Conservation (phyloP, 179 eudicot species). For the Actinidia chinensis region DNA sequence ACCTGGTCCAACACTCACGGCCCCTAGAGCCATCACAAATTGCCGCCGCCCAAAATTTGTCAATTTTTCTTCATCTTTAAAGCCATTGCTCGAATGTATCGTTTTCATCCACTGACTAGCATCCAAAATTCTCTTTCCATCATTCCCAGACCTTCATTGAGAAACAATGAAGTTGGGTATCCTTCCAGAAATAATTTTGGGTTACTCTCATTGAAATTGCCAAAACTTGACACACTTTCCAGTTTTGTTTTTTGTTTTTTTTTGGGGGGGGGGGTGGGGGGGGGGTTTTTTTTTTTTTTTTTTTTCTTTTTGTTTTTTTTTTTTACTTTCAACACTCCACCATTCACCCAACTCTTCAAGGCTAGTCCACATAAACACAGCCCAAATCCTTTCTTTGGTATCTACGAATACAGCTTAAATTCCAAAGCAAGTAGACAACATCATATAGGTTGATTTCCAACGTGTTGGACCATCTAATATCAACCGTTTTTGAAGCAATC, state of each 20-base stretch:
- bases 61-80: conserved; percentile 20
- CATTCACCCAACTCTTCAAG: conserved; percentile 18
- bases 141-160: conserved; percentile 6
- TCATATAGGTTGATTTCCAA: not conserved
- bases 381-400: not conserved
- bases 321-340: no score
- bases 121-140: not conserved
- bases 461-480: not conserved
- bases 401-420: not conserved
- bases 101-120: not conserved
- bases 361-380: not conserved
- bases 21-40: not conserved
- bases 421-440: not conserved
- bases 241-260: no score
- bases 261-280: no score
- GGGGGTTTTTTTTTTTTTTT: no score
- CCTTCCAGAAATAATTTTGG: conserved; percentile 5
- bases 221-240: conserved; percentile 7
- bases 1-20: not conserved
- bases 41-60: conserved; percentile 16
- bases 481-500: not conserved
- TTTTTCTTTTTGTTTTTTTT: no score
- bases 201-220: conserved; percentile 12
- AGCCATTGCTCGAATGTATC: conserved; percentile 1
- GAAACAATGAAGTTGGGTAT: conserved; percentile 17